These are phyloP conservation scores for Aristolochia contorta DNA, from an alignment of 164 flowering plant genomes.

Conservation along the genomic window DNA sequence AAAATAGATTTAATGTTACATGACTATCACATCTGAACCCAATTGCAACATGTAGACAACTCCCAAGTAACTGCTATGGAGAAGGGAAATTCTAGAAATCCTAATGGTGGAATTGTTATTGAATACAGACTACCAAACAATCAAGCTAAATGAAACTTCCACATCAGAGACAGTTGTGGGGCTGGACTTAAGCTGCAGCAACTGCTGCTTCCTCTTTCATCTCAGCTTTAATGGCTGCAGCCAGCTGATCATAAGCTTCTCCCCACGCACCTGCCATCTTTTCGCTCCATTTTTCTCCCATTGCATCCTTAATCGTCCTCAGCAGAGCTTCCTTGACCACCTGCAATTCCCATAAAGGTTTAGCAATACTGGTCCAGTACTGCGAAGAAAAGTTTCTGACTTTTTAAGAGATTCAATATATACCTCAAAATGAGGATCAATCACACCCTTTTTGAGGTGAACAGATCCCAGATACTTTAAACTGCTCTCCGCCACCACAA, in stretches of 20 bases:
- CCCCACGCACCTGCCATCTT: slow-evolving; percentile 41
- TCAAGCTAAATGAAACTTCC: no score
- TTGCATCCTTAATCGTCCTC: slow-evolving; percentile 36
- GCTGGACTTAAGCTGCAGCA: no score
- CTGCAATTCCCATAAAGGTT: slow-evolving; percentile 11
- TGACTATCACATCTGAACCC: no score
- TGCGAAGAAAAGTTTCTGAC: background rate
- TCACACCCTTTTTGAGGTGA: slow-evolving; percentile 46
- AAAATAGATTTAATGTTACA: no score
- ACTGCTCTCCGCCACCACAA: slow-evolving; percentile 36
- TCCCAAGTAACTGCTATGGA: no score
- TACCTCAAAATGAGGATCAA: slow-evolving; percentile 59
- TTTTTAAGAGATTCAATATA: background rate
- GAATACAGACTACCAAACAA: no score
- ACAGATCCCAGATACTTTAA: slow-evolving; percentile 50
- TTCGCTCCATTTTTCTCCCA: slow-evolving; percentile 38
- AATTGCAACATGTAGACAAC: no score
- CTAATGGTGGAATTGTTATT: no score
- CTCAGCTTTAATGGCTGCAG: slow-evolving; percentile 35
- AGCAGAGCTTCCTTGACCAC: slow-evolving; percentile 57
- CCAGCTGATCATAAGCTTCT: slow-evolving; percentile 43
- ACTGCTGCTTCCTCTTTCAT: slow-evolving; percentile 20
- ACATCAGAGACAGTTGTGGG: no score
- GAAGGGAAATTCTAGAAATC: no score
- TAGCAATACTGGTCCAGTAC: background rate